A percentile compares a stretch with the other conserved stretches of the same genome.
Conservation (phyloP, 495 filamentous ascomycete genomes). For the Podospora bellae-mahoneyi region DNA sequence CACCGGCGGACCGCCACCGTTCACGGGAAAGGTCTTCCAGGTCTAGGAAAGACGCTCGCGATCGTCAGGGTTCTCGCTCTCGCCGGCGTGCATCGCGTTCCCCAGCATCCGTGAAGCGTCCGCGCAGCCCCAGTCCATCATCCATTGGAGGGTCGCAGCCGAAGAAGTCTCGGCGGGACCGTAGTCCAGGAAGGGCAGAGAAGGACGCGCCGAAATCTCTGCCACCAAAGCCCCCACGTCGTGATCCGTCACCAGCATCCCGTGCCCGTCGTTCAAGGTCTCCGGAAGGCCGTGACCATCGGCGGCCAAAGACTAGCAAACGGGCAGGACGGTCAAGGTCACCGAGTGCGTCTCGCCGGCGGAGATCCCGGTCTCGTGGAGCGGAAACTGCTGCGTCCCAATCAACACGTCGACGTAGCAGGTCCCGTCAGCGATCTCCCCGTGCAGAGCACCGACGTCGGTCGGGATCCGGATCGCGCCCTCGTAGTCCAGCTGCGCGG, state of each 20-base stretch:
- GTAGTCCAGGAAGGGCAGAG: conserved; percentile 32
- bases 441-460: conserved; percentile 27
- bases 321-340: conserved; percentile 34
- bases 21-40: conserved; percentile 20
- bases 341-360: conserved; percentile 26
- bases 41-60: conserved; percentile 25
- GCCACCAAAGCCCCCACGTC: conserved; percentile 19
- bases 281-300: conserved; percentile 25
- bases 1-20: conserved; percentile 27
- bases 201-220: conserved; percentile 27
- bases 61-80: conserved; percentile 6
- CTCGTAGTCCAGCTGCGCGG: conserved; percentile 24
- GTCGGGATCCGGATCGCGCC: conserved; percentile 41
- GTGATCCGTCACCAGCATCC: conserved; percentile 22
- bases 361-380: conserved; percentile 27
- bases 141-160: conserved; percentile 26
- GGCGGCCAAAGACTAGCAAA: conserved; percentile 24
- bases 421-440: conserved; percentile 34
- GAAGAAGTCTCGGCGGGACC: conserved; percentile 37
- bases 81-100: conserved; percentile 32
- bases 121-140: conserved; percentile 37
- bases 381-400: conserved; percentile 5
- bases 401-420: conserved; percentile 19
- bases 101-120: conserved; percentile 39
- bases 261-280: conserved; percentile 33